A percentile compares a stretch with the other conserved stretches of the same genome.
These are phyloP conservation scores for Diaporthe sp. DNA, from an alignment of 2,329 filamentous ascomycete genomes.

Conservation along the genomic window DNA sequence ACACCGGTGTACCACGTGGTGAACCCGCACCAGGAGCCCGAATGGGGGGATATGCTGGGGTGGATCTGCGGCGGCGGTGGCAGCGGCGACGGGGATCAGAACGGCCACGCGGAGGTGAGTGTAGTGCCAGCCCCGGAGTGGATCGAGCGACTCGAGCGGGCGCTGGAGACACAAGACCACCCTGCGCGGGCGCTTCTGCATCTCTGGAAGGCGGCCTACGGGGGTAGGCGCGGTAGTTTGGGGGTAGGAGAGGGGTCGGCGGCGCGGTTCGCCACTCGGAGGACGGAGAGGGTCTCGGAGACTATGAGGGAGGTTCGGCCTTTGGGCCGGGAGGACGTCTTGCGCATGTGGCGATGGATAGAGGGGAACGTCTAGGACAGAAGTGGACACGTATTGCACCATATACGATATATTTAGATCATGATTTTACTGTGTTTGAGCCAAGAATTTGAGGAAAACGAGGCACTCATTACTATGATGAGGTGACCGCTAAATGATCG, in stretches of 20 bases:
- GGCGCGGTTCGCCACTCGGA: conserved; percentile 51
- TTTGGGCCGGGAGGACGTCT: conserved; percentile 46
- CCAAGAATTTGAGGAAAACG: no score
- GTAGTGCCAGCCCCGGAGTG: conserved; percentile 57
- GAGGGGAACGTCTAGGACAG: neutral
- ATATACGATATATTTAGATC: no score
- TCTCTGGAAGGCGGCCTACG: conserved; percentile 63
- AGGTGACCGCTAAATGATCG: no score
- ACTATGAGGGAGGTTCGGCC: conserved; percentile 54
- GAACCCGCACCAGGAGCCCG: conserved; percentile 58
- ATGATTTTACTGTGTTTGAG: no score
- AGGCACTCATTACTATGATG: no score
- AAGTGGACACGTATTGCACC: no score
- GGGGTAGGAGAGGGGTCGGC: neutral
- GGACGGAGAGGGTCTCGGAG: conserved; percentile 51
- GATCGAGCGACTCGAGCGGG: conserved; percentile 55
- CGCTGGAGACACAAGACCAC: conserved; percentile 52
- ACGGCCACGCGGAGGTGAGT: neutral
- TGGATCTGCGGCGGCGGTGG: conserved; percentile 51
- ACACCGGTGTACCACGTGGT: conserved; percentile 62
- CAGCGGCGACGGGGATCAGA: neutral
- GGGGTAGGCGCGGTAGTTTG: neutral
- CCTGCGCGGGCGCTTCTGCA: conserved; percentile 59
- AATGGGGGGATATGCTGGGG: conserved; percentile 61
- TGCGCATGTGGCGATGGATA: conserved; percentile 55